phyloP scores from a whole-genome alignment of 352 stramenopile genomes.

The Peronospora farinosa region DNA sequence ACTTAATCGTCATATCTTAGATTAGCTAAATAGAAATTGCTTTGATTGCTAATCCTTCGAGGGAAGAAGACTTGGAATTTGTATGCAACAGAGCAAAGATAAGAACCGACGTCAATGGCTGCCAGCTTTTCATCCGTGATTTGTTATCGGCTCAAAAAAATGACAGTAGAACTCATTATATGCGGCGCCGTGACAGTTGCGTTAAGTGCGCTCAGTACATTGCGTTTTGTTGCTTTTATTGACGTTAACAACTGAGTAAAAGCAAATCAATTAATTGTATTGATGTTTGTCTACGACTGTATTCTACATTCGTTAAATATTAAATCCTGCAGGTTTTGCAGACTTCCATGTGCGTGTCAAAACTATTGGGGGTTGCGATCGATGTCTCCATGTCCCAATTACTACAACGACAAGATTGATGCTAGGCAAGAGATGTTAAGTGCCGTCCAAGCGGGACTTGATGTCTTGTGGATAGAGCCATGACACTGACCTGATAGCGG shows the following conservation, averaged over 20 bases:
- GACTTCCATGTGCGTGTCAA: neutral
- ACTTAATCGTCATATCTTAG: neutral
- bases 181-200: too few species aligned
- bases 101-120: too few species aligned
- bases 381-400: neutral
- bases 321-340: neutral
- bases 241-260: neutral
- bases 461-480: slow-evolving; percentile 69
- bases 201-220: too few species aligned
- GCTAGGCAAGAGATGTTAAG: slow-evolving; percentile 1
- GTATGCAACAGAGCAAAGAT: too few species aligned
- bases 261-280: neutral
- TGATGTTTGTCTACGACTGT: neutral
- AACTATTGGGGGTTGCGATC: neutral
- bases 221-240: neutral
- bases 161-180: too few species aligned
- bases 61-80: too few species aligned
- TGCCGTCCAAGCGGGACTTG: slow-evolving; percentile 51
- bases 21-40: too few species aligned
- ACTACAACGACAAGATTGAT: slow-evolving; percentile 18
- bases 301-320: slow-evolving; percentile 1
- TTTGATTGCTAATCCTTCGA: too few species aligned
- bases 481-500: slow-evolving; percentile 41
- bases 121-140: too few species aligned
- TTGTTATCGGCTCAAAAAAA: too few species aligned